Conservation (phyloP, 805 yeast species). For the Candida coquimbonensis region DNA sequence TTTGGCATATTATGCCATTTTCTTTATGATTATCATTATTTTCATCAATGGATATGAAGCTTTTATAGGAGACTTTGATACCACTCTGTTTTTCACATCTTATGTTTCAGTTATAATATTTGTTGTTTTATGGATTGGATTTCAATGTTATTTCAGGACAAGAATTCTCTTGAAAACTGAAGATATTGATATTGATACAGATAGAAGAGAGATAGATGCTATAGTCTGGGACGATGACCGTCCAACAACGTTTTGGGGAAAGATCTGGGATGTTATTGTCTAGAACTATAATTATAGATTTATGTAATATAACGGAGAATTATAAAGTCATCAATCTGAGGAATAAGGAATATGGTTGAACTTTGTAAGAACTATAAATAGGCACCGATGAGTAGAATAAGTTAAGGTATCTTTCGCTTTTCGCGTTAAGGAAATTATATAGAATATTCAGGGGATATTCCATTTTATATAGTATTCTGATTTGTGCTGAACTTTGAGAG, state of each 20-base stretch:
- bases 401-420: no score
- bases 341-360: no score
- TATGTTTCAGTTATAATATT: conserved; percentile 65
- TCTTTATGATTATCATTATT: conserved; percentile 46
- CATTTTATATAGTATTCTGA: no score
- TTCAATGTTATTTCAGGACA: conserved; percentile 46
- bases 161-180: conserved; percentile 40
- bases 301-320: no score
- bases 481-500: no score
- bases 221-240: conserved; percentile 37
- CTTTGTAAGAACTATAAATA: no score
- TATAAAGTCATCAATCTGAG: no score
- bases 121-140: conserved; percentile 44
- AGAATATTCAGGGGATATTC: no score
- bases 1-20: conserved; percentile 55
- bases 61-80: conserved; percentile 47
- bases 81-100: conserved; percentile 55
- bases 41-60: conserved; percentile 67
- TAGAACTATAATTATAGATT: not conserved
- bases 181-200: conserved; percentile 62
- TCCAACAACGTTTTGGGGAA: not conserved
- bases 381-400: no score
- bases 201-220: conserved; percentile 56
- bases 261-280: not conserved
- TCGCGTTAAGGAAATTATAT: no score